Percentiles rank a stretch among this genome's conserved stretches.
Conservation (phyloP, 305 asterid species). For the Ajuga reptans region DNA sequence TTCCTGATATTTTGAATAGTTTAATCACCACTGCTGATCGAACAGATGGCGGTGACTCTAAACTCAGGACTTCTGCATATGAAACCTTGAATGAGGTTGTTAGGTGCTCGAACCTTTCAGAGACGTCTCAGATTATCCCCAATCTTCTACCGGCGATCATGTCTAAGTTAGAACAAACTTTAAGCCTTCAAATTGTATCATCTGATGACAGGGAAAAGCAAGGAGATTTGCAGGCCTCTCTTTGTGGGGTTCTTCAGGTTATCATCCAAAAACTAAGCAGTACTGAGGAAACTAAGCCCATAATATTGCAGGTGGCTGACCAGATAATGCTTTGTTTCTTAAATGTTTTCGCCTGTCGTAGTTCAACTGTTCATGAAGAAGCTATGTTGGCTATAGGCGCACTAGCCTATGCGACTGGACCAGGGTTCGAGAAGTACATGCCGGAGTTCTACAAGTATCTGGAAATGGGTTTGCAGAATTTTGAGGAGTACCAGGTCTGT, state of each 20-base stretch:
- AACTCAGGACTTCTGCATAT: conserved; percentile 66
- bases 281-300: conserved; percentile 52
- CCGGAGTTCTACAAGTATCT: conserved; percentile 46
- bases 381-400: conserved; percentile 96
- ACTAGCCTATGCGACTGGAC: conserved; percentile 70
- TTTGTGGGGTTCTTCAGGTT: conserved; percentile 82
- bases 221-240: conserved; percentile 73
- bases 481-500: conserved; percentile 84
- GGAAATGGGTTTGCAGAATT: conserved; percentile 73
- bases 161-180: conserved; percentile 64
- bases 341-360: conserved; percentile 75
- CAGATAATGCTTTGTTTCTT: conserved; percentile 74
- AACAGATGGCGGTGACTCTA: conserved; percentile 61
- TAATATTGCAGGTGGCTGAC: conserved; percentile 64
- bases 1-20: conserved; percentile 55
- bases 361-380: conserved; percentile 87
- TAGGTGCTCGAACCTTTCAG: conserved; percentile 63
- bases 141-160: conserved; percentile 68
- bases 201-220: conserved; percentile 88
- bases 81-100: conserved; percentile 85
- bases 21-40: conserved; percentile 67
- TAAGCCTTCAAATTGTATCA: conserved; percentile 53
- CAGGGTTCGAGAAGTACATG: conserved; percentile 71
- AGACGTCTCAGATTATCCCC: conserved; percentile 55
- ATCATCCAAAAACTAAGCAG: conserved; percentile 71